A percentile compares a stretch with the other conserved stretches of the same genome.
Evolutionary conservation across 2,329 filamentous ascomycete genomes (phyloP).

Genomic region (Claviceps cyperi): DNA sequence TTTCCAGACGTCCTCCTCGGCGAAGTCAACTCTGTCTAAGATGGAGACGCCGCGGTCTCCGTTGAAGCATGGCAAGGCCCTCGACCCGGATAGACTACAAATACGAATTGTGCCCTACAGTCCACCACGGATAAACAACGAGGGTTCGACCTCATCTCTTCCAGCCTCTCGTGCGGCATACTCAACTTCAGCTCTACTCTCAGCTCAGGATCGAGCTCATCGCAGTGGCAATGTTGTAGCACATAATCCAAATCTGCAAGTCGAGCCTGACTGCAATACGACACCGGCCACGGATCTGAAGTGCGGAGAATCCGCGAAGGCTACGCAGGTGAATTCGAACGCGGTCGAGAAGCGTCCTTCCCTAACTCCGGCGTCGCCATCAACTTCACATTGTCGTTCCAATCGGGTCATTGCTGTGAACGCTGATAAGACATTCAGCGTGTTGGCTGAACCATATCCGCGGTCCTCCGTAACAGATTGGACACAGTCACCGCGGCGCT

Average conservation of each 20-base stretch:
- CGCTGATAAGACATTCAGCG: slow-evolving; percentile 44
- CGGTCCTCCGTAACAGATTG: slow-evolving; percentile 17
- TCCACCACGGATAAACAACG: slow-evolving; percentile 21
- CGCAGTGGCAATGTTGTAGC: neutral
- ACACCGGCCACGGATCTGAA: neutral
- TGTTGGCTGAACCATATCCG: slow-evolving; percentile 23
- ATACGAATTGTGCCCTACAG: slow-evolving; percentile 26
- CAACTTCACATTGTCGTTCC: slow-evolving; percentile 15
- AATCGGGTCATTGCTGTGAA: slow-evolving; percentile 33
- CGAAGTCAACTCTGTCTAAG: slow-evolving; percentile 1
- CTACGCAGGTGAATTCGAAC: neutral
- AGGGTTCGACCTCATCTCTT: slow-evolving; percentile 14
- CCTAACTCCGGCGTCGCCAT: slow-evolving; percentile 10
- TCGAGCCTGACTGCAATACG: neutral
- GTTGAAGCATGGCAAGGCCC: neutral
- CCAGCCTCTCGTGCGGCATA: slow-evolving; percentile 12
- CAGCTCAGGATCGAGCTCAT: neutral
- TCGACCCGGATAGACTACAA: slow-evolving; percentile 14
- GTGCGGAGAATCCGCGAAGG: neutral
- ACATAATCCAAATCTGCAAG: neutral
- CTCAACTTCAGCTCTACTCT: neutral
- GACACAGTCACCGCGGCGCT: slow-evolving; percentile 26
- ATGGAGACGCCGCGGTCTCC: slow-evolving; percentile 1
- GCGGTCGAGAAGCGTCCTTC: neutral
- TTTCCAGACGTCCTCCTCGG: neutral